phyloP scores from a whole-genome alignment of 2,329 filamentous ascomycete genomes.

The Phoma sp. region DNA sequence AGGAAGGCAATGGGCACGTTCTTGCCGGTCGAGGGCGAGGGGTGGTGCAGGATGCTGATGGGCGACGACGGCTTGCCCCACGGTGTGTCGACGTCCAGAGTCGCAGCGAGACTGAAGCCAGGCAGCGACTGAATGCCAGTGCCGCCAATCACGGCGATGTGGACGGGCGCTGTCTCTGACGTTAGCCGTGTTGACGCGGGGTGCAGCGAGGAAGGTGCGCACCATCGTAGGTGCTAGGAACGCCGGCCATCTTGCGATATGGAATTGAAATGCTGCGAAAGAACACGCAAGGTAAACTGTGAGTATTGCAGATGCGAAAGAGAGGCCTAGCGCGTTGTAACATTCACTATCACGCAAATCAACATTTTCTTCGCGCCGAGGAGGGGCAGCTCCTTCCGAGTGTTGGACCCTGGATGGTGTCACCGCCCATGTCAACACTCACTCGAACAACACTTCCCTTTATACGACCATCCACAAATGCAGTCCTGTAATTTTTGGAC shows the following conservation, averaged over 20 bases:
- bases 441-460: no score
- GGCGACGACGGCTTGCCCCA: slow-evolving; percentile 82
- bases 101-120: slow-evolving; percentile 83
- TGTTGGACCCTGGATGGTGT: slow-evolving; percentile 33
- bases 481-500: no score
- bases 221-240: slow-evolving; percentile 44
- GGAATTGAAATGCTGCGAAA: slow-evolving; percentile 29
- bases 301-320: neutral
- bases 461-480: no score
- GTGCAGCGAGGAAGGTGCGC: slow-evolving; percentile 8
- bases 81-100: slow-evolving; percentile 77
- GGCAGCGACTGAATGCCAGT: slow-evolving; percentile 89
- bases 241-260: slow-evolving; percentile 44
- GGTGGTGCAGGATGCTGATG: slow-evolving; percentile 88
- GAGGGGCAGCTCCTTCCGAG: slow-evolving; percentile 28
- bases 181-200: slow-evolving; percentile 12
- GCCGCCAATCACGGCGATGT: slow-evolving; percentile 66
- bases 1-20: slow-evolving; percentile 81
- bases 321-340: slow-evolving; percentile 18
- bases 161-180: slow-evolving; percentile 51
- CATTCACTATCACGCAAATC: slow-evolving; percentile 27
- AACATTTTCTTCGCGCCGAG: slow-evolving; percentile 25
- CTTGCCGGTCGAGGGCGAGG: slow-evolving; percentile 69
- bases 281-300: neutral
- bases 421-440: slow-evolving; percentile 13